These are phyloP conservation scores for Geotrichum reessii DNA, from an alignment of 1,139 yeast genomes.

Conservation along the genomic window DNA sequence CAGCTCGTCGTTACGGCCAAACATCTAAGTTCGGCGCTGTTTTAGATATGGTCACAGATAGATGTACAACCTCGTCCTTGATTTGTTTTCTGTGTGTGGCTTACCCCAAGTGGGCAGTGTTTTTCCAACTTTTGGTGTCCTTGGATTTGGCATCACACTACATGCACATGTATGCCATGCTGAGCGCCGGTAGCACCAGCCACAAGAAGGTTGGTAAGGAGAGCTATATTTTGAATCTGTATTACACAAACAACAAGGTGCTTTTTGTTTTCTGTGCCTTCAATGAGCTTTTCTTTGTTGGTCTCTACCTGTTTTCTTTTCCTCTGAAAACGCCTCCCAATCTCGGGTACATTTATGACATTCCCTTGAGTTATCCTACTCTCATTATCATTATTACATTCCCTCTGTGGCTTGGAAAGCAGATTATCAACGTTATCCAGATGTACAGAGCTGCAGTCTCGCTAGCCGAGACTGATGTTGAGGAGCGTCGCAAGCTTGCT, in stretches of 20 bases:
- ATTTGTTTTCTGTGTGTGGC: constrained; percentile 78
- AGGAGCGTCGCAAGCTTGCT: constrained; percentile 39
- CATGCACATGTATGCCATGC: constrained; percentile 97
- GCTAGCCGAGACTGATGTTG: constrained; percentile 77
- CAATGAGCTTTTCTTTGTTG: constrained; percentile 89
- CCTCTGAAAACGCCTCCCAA: constrained; percentile 42
- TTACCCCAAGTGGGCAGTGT: constrained; percentile 58
- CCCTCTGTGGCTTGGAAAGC: constrained; percentile 90
- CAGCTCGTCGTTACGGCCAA: constrained; percentile 85
- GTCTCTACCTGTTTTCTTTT: constrained; percentile 72
- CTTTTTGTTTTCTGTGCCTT: constrained; percentile 85
- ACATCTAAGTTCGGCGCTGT: constrained; percentile 94
- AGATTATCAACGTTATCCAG: constrained; percentile 83
- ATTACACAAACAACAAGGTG: constrained; percentile 80
- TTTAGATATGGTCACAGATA: constrained; percentile 96
- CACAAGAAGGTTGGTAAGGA: constrained; percentile 83
- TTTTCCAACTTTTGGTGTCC: constrained; percentile 83
- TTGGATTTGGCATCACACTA: constrained; percentile 93
- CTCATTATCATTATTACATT: constrained; percentile 57
- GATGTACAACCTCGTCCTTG: constrained; percentile 91
- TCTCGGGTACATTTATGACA: constrained; percentile 40
- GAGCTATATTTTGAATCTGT: constrained; percentile 67
- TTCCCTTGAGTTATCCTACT: constrained; percentile 59
- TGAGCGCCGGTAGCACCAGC: constrained; percentile 68
- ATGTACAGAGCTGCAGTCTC: constrained; percentile 76